Conservation (phyloP, 495 filamentous ascomycete species). For the Polyplosphaeria fusca region DNA sequence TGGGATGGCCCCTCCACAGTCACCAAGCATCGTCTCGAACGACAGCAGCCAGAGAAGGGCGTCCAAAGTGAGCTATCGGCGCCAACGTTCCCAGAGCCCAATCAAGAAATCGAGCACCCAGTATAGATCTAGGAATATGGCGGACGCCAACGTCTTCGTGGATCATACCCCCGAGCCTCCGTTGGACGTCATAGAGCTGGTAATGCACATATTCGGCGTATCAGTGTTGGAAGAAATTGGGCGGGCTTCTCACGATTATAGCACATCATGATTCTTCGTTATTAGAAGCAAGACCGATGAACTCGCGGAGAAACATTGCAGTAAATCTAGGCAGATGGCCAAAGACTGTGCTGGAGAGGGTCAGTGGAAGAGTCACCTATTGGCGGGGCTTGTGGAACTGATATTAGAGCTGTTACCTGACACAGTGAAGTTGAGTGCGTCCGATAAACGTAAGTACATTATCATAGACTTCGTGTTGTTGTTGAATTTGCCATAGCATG, state of each 20-base stretch:
- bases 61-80: conserved; percentile 4
- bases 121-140: conserved; percentile 9
- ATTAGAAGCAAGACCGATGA: not conserved
- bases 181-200: not conserved
- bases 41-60: not conserved
- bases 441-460: no score
- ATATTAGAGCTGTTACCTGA: conserved; percentile 2
- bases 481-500: no score
- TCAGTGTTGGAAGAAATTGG: conserved; percentile 1
- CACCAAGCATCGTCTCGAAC: not conserved
- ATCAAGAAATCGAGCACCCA: conserved; percentile 6
- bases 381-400: not conserved
- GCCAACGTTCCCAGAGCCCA: conserved; percentile 3
- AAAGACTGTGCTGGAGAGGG: not conserved
- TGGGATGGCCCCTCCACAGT: not conserved
- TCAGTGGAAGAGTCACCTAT: conserved; percentile 4
- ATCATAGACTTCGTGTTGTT: no score
- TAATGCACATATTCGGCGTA: conserved; percentile 8
- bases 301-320: conserved; percentile 4
- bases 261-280: not conserved
- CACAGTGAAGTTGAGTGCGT: conserved; percentile 2
- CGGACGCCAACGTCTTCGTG: conserved; percentile 4
- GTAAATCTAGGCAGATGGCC: conserved; percentile 8
- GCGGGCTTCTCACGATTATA: not conserved
- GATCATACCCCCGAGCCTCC: not conserved